Evolutionary conservation across 345 rosid genomes (phyloP).

Genomic region (Populus euphratica): DNA sequence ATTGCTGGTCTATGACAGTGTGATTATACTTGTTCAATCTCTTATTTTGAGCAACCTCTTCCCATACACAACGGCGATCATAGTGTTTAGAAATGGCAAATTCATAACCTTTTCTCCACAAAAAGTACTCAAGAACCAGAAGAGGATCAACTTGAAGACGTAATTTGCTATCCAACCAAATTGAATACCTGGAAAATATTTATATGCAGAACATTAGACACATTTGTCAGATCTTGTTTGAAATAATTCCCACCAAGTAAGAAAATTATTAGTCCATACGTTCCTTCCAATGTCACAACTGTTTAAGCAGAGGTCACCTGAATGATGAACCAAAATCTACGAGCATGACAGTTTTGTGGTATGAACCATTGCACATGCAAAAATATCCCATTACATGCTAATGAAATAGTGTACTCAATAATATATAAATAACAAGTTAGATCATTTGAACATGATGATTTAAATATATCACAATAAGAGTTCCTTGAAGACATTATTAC

Average conservation of each 20-base stretch:
- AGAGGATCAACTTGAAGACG: constrained; percentile 87
- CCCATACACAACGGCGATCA: constrained; percentile 94
- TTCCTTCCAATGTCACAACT: not conserved
- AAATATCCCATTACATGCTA: not conserved
- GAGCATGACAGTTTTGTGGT: not conserved
- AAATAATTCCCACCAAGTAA: not conserved
- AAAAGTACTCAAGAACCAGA: constrained; percentile 75
- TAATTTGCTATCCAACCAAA: constrained; percentile 97
- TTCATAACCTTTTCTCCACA: constrained; percentile 93
- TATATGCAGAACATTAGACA: constrained; percentile 5
- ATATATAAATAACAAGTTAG: not conserved
- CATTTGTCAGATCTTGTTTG: not conserved
- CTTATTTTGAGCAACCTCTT: constrained; percentile 93
- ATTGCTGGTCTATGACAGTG: constrained; percentile 75
- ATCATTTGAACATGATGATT: not conserved
- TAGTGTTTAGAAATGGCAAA: constrained; percentile 95
- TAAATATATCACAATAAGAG: not conserved
- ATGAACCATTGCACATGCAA: not conserved
- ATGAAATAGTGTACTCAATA: not conserved
- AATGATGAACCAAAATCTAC: not conserved
- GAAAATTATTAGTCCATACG: not conserved
- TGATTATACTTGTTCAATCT: constrained; percentile 92
- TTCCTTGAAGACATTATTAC: not conserved
- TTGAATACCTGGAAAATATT: constrained; percentile 67
- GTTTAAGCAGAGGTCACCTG: not conserved